Evolutionary conservation across 208 protist genomes (phyloP).

Genomic region (Strigomonas galati): DNA sequence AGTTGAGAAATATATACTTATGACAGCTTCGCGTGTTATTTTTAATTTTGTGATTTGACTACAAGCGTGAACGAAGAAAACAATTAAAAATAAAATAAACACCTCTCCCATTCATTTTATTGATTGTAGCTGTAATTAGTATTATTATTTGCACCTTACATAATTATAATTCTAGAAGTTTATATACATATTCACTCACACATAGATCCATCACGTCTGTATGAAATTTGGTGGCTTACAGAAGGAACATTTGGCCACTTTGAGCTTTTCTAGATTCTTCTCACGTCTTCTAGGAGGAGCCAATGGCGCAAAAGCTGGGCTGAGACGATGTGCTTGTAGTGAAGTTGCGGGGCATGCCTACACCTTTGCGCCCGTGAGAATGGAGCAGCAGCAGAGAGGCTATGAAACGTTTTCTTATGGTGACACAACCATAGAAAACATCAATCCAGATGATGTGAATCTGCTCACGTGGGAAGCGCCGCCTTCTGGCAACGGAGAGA

Average conservation of each 20-base stretch:
- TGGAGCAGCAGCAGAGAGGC: neutral
- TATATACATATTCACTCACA: neutral
- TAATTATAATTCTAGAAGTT: neutral
- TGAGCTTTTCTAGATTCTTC: neutral
- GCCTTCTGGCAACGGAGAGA: neutral
- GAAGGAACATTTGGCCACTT: neutral
- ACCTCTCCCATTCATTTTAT: too few species aligned
- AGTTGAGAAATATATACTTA: neutral
- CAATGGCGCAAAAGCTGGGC: too few species aligned
- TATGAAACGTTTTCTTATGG: neutral
- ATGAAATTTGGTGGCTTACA: neutral
- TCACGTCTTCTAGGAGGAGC: neutral
- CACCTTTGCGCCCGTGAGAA: neutral
- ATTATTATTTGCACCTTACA: neutral
- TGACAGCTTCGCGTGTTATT: neutral
- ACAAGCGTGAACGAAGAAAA: neutral
- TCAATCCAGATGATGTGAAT: neutral
- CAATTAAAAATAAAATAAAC: neutral
- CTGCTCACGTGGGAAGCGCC: neutral
- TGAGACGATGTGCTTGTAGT: too few species aligned
- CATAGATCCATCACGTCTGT: neutral
- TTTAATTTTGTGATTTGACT: neutral
- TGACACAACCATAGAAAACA: neutral
- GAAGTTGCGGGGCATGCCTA: too few species aligned
- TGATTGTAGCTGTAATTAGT: conserved; percentile 8